These are phyloP conservation scores for Xylariaceae sp. DNA, from an alignment of 2,329 filamentous ascomycete species.

Conservation along the genomic window DNA sequence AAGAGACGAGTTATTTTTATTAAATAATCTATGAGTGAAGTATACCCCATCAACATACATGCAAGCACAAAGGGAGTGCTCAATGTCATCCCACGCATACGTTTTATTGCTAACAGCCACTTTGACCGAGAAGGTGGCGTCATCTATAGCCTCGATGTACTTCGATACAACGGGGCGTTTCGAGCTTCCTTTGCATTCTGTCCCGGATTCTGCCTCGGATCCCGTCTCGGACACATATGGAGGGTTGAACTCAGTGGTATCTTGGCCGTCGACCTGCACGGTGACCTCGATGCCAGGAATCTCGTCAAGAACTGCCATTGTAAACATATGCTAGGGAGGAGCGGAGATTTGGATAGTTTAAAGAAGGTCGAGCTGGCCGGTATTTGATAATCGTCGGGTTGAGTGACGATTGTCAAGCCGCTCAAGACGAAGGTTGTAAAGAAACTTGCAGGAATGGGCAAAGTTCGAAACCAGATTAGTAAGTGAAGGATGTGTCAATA, in stretches of 20 bases:
- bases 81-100: background rate
- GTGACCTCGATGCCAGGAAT: slow-evolving; percentile 14
- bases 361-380: background rate
- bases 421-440: no score
- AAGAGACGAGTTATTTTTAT: no score
- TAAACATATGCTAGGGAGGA: no score
- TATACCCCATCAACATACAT: background rate
- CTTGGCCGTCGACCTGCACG: background rate
- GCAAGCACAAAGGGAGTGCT: background rate
- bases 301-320: slow-evolving; percentile 7
- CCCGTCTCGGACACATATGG: background rate
- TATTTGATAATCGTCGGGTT: no score
- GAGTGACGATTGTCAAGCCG: no score
- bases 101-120: background rate
- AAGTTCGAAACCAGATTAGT: no score
- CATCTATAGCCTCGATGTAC: slow-evolving; percentile 12
- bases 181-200: no score
- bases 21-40: background rate
- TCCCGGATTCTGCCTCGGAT: background rate
- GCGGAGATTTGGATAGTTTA: background rate
- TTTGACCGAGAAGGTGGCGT: slow-evolving; percentile 1
- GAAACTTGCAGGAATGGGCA: no score
- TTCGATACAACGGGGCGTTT: background rate
- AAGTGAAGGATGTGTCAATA: no score
- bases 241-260: background rate